Evolutionary conservation across 2,329 filamentous ascomycete genomes (phyloP).

Genomic region (Biscogniauxia mediterranea): DNA sequence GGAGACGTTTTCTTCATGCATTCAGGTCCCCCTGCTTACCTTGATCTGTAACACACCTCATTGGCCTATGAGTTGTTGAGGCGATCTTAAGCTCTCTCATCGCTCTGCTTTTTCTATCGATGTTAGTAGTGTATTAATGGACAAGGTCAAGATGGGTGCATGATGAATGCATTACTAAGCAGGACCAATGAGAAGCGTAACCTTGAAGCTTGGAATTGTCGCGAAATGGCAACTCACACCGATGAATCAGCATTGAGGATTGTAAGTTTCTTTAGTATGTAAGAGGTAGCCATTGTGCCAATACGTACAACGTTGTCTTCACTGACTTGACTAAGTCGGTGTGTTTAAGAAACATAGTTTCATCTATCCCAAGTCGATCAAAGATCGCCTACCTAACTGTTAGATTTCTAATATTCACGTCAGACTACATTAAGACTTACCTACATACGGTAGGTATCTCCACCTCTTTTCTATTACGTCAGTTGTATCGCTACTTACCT

Average conservation of each 20-base stretch:
- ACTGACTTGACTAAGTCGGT: too few relatives aligned
- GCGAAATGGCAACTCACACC: background rate
- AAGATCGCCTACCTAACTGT: too few relatives aligned
- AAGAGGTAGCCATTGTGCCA: background rate
- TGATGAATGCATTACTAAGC: slow-evolving; percentile 13
- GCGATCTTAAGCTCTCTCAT: background rate
- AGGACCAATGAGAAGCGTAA: background rate
- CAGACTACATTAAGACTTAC: too few relatives aligned
- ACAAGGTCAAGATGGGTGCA: slow-evolving; percentile 10
- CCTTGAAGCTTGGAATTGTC: background rate
- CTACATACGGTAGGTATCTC: too few relatives aligned
- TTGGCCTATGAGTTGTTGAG: background rate
- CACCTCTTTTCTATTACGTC: too few relatives aligned
- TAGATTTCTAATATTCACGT: too few relatives aligned
- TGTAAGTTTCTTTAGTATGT: background rate
- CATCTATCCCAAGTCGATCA: too few relatives aligned
- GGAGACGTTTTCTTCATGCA: background rate
- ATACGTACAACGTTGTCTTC: too few relatives aligned
- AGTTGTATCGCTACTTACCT: too few relatives aligned
- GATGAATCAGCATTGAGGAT: background rate
- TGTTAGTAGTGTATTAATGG: background rate
- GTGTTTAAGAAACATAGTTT: too few relatives aligned
- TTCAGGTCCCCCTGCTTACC: background rate
- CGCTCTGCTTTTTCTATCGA: background rate
- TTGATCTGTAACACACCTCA: background rate